These are phyloP conservation scores for Tylopilus felleus DNA, from an alignment of 768 basidiomycete species.

Conservation along the genomic window DNA sequence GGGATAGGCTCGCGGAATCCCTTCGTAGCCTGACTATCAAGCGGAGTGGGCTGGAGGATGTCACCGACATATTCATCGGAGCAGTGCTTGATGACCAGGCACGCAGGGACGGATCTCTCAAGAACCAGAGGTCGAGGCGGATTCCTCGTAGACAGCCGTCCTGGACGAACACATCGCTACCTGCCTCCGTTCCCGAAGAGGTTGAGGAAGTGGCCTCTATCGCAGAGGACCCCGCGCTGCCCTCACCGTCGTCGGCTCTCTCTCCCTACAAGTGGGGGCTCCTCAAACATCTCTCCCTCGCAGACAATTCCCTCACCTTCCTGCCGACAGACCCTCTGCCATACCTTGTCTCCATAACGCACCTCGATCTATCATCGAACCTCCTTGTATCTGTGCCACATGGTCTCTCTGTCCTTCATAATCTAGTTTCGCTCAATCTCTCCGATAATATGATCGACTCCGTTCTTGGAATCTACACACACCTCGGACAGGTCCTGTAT, in stretches of 20 bases:
- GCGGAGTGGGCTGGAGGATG: slow-evolving; percentile 78
- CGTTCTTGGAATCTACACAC: slow-evolving; percentile 80
- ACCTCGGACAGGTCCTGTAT: slow-evolving; percentile 70
- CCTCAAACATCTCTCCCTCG: slow-evolving; percentile 70
- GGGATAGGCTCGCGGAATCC: slow-evolving; percentile 73
- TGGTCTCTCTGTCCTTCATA: slow-evolving; percentile 68
- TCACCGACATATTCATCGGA: slow-evolving; percentile 71
- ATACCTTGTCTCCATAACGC: slow-evolving; percentile 68
- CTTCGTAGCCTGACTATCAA: slow-evolving; percentile 72
- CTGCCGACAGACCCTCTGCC: slow-evolving; percentile 65
- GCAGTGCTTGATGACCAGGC: slow-evolving; percentile 76
- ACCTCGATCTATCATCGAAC: slow-evolving; percentile 89
- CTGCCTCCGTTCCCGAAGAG: slow-evolving; percentile 57
- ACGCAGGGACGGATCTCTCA: slow-evolving; percentile 53
- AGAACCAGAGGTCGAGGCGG: slow-evolving; percentile 43
- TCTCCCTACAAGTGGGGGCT: slow-evolving; percentile 69
- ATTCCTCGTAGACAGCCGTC: slow-evolving; percentile 46
- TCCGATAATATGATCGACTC: slow-evolving; percentile 97
- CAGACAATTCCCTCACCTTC: slow-evolving; percentile 80
- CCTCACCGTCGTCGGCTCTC: slow-evolving; percentile 38
- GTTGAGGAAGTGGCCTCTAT: slow-evolving; percentile 26
- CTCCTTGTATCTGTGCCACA: slow-evolving; percentile 85
- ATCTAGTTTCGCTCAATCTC: slow-evolving; percentile 89
- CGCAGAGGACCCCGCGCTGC: slow-evolving; percentile 18
- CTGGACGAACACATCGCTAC: slow-evolving; percentile 48